Evolutionary conservation across 1,139 yeast genomes (phyloP), one percentile per base, ranked within the genome.

Genomic region (Geotrichum macrosporum): DNA sequence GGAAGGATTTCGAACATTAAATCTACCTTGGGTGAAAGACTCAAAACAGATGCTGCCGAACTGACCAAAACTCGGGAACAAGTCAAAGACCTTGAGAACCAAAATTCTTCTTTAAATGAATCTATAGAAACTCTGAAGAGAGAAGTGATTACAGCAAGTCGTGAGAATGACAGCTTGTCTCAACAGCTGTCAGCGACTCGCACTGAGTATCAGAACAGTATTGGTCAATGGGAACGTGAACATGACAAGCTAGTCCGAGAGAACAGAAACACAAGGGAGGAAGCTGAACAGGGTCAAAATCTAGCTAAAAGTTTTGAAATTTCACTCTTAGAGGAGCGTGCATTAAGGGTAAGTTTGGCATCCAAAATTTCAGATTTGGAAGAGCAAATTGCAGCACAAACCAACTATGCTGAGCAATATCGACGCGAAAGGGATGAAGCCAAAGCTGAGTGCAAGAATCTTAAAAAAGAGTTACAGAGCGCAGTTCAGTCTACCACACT

Each of bases 1-100:
- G 82, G 80, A 53, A 77, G 85, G 61, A 71, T 92, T 27, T 78
- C 94, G 1, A 79, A 85, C 2, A 87, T 92, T 85, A 87, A 85
- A 59, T 69, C 84, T 51, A 73, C 94, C 0, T 84, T 92, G 55
- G 72, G 73, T 8, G 94, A 87, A 55, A 70, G 88, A 34, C 83
- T 80, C 43, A 70, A 70, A 35, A 69, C 80, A 0, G 79, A 77
- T 55, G 64, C 70, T 2, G 67, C 59, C 2, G 65, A 60, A 31
- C 51, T 64, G 27, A 55, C 53, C 67, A 68, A 54, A 53, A 62
- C 50, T 69, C 63, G 55, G 65, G 69, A 41, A 44, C 20, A 62
- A 58, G 4, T 59, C 58, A 21, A 72, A 69, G 37, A 64, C 66
- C 41, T 66, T 63, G 47, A 49, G 35, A 48, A 32, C 24, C 47